Evolutionary conservation across 1,139 yeast genomes (phyloP).

Genomic region (Pichia sp.): DNA sequence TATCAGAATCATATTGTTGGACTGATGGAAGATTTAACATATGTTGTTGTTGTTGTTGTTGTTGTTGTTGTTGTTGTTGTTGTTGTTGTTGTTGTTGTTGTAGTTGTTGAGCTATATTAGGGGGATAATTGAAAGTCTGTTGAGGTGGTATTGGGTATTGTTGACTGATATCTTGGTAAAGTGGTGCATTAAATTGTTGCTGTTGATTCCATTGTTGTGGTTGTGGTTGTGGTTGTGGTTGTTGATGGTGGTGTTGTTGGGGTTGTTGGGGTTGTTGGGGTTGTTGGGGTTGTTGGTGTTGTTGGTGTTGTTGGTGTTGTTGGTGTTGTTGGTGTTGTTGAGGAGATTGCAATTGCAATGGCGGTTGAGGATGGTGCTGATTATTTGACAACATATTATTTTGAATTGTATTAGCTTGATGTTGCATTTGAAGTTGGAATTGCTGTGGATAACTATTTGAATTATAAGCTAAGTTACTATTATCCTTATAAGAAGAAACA

Average conservation of each 20-base stretch:
- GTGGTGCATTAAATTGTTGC: background rate
- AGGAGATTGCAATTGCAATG: background rate
- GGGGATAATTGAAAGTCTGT: background rate
- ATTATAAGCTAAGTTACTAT: background rate
- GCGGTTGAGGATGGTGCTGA: background rate
- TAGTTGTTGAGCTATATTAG: background rate
- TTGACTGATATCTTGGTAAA: background rate
- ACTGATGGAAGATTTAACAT: background rate
- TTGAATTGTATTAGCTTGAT: background rate
- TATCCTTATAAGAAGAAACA: slow-evolving; percentile 2
- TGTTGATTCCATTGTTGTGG: background rate
- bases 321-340: background rate
- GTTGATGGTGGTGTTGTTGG: background rate
- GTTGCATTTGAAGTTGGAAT: background rate
- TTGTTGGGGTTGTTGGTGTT: background rate
- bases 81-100: background rate
- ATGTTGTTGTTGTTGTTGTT: background rate
- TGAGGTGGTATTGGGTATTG: background rate
- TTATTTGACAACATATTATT: background rate
- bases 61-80: background rate
- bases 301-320: background rate
- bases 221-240: background rate
- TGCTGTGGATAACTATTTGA: background rate
- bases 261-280: background rate
- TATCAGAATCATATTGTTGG: background rate